Conservation (phyloP, 2,329 filamentous ascomycete species). For the Cladosporium oxysporum region DNA sequence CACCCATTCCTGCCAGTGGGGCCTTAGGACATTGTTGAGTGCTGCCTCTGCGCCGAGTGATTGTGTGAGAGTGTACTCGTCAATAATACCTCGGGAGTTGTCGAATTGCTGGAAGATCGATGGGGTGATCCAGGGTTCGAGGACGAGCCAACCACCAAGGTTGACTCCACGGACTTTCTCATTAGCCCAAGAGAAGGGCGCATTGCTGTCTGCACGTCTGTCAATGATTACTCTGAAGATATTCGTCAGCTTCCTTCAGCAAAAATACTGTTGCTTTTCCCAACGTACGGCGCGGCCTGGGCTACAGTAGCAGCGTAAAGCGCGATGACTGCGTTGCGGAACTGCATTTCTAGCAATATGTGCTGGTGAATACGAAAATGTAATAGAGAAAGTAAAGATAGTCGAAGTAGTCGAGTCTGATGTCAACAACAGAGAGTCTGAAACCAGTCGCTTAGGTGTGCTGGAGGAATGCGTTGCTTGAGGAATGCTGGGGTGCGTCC, state of each 20-base stretch:
- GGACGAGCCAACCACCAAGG: constrained; percentile 63
- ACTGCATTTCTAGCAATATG: constrained; percentile 5
- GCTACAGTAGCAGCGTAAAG: constrained; percentile 2
- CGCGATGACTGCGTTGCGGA: constrained; percentile 7
- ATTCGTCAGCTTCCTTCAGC: neutral
- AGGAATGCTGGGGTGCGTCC: constrained; percentile 15
- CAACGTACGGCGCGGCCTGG: constrained; percentile 9
- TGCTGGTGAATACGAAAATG: neutral
- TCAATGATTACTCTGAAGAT: neutral
- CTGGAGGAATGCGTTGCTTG: constrained; percentile 9
- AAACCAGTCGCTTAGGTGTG: constrained; percentile 9
- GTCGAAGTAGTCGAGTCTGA: neutral
- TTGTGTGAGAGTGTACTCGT: constrained; percentile 51
- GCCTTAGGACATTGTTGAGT: constrained; percentile 44
- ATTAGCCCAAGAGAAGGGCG: neutral
- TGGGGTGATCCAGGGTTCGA: constrained; percentile 66
- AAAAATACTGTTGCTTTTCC: neutral
- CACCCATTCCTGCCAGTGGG: constrained; percentile 56
- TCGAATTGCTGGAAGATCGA: constrained; percentile 55
- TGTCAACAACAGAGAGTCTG: constrained; percentile 8
- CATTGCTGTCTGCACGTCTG: neutral
- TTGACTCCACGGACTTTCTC: constrained; percentile 65
- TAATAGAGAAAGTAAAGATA: neutral
- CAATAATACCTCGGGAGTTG: constrained; percentile 42
- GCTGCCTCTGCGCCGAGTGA: constrained; percentile 51